These are phyloP conservation scores for Noccaea bulbosa DNA, from an alignment of 345 rosid species.

Conservation along the genomic window DNA sequence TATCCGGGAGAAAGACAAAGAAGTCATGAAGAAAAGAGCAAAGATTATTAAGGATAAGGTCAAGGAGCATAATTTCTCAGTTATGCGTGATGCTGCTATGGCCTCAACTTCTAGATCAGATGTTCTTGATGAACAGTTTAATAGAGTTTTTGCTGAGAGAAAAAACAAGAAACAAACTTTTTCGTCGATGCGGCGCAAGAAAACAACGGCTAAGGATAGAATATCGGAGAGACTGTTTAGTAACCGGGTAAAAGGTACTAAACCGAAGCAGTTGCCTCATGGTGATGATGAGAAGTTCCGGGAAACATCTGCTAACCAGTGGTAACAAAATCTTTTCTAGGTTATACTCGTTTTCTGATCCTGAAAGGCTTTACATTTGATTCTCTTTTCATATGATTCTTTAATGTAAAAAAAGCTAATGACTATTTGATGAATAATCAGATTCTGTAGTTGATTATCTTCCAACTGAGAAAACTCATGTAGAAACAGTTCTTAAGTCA, in stretches of 20 bases:
- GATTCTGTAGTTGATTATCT: slow-evolving; percentile 4
- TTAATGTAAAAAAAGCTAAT: not conserved
- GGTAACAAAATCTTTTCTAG: slow-evolving; percentile 49
- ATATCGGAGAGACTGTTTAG: slow-evolving; percentile 59
- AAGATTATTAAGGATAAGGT: slow-evolving; percentile 74
- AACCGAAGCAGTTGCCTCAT: slow-evolving; percentile 51
- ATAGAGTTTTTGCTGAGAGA: slow-evolving; percentile 37
- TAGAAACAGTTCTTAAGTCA: slow-evolving; percentile 11
- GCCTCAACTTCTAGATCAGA: slow-evolving; percentile 77
- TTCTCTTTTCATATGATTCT: slow-evolving; percentile 6
- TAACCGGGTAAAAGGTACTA: slow-evolving; percentile 55
- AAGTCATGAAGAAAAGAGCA: slow-evolving; percentile 60
- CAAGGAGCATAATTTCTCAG: slow-evolving; percentile 74
- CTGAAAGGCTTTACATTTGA: not conserved
- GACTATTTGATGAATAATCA: slow-evolving; percentile 5
- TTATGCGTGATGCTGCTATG: slow-evolving; percentile 75
- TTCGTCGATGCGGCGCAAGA: slow-evolving; percentile 63
- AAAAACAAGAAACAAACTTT: slow-evolving; percentile 65
- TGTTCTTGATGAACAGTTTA: slow-evolving; percentile 49
- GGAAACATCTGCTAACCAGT: slow-evolving; percentile 84
- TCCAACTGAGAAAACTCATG: not conserved
- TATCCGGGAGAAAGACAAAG: slow-evolving; percentile 60
- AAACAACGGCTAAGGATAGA: slow-evolving; percentile 69
- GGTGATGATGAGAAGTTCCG: slow-evolving; percentile 65
- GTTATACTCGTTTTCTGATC: not conserved